Evolutionary conservation across 2,329 filamentous ascomycete genomes (phyloP), one percentile per base, ranked within the genome.

Genomic region (Hypocreales sp.): DNA sequence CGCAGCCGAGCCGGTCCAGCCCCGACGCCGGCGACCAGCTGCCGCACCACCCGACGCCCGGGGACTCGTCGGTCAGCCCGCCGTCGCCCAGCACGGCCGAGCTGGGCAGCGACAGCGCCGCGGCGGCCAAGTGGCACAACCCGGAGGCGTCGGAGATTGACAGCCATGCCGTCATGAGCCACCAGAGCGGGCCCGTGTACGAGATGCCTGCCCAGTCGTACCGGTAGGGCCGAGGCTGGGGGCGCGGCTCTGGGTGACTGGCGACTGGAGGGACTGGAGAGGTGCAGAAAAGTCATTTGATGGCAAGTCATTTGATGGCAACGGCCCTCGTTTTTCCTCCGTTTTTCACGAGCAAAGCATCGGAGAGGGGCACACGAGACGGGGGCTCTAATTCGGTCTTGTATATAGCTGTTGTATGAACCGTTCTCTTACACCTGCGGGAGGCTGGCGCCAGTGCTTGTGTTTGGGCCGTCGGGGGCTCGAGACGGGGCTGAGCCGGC

Each of bases 161-260:
- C 30, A 42, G 51, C 25, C 41, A 48, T 23, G 39, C 49, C 17
- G 42, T 53, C 5, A 35, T 45, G 37, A 40, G 28, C 36, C 48
- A 40, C 35, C 47, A 43, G 35, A 51, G 37, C 20, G 50, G 47
- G 2, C 49, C 50, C 2, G 51, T 59, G 5, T 59, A 54, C 31
- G 56, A 59, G 44, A 59, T 59, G 56, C 50, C 55, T 4, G 37
- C 48, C 9, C 46, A 57, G 35, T 35, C 31, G 17, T 58, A 55
- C 35, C 44, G 45, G 31, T 58, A 44, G 40, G n/a, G 38, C 20
- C 13, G 21, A 19, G 11, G 21, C 22, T 9, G 15, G 12, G 18
- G n/a, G 17, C 7, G n/a, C 13, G 23, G 10, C 18, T 26, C 16
- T 15, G 15, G 24, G 16, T 26, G 19, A 16, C 16, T 20, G 15